phyloP scores from a whole-genome alignment of 306 rosid species.

The Citrullus amarus region DNA sequence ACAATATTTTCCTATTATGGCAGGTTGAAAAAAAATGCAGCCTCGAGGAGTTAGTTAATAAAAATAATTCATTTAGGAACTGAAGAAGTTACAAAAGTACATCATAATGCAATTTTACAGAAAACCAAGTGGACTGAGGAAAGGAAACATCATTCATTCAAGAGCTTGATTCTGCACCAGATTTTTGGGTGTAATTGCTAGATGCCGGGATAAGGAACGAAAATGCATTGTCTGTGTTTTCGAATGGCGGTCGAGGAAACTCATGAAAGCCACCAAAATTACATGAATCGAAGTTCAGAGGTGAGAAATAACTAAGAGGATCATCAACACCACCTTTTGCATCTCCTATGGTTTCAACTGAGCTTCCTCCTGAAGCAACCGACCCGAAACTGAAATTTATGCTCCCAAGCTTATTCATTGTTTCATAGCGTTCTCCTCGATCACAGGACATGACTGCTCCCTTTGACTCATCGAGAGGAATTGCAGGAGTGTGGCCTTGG shows the following conservation, averaged over 20 bases:
- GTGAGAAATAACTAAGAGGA: constrained; percentile 62
- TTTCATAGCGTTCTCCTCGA: constrained; percentile 32
- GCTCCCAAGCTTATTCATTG: constrained; percentile 25
- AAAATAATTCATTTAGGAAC: background rate
- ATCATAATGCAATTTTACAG: constrained; percentile 9
- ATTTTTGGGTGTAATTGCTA: constrained; percentile 45
- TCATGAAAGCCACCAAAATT: constrained; percentile 74
- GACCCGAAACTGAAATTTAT: constrained; percentile 51
- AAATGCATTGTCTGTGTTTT: constrained; percentile 64
- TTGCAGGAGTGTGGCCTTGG: constrained; percentile 98
- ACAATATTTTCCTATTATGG: background rate
- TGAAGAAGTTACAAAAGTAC: background rate
- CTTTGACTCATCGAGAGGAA: constrained; percentile 62
- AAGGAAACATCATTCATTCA: constrained; percentile 5
- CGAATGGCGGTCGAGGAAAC: constrained; percentile 73
- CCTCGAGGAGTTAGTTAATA: background rate
- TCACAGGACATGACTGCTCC: constrained; percentile 25
- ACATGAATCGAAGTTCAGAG: constrained; percentile 63
- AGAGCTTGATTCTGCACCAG: constrained; percentile 46
- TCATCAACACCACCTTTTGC: constrained; percentile 58
- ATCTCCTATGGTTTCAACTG: constrained; percentile 33
- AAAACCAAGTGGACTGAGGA: background rate
- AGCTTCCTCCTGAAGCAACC: constrained; percentile 28
- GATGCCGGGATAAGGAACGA: constrained; percentile 64
- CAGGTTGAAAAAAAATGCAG: background rate